Percentiles rank a stretch among this genome's conserved stretches.
These are phyloP conservation scores for Ogataea methylovora DNA, from an alignment of 805 yeast genomes.

Conservation along the genomic window DNA sequence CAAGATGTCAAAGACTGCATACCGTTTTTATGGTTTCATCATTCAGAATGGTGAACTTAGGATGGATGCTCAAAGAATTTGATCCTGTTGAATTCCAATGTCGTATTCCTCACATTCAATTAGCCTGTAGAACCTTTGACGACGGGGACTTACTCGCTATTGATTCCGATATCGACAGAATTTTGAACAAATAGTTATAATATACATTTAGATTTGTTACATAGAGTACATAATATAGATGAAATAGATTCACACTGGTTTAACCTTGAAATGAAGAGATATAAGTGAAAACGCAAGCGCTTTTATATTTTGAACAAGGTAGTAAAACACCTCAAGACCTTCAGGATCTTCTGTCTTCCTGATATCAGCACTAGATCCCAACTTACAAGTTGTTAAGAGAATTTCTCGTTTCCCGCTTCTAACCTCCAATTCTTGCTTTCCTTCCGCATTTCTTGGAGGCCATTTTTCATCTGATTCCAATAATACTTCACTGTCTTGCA, in stretches of 20 bases:
- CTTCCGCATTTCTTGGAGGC: slow-evolving; percentile 33
- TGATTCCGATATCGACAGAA: no score
- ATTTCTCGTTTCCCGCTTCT: slow-evolving; percentile 27
- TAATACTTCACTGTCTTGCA: slow-evolving; percentile 31
- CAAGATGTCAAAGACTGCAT: no score
- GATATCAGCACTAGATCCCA: slow-evolving; percentile 33
- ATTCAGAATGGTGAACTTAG: no score
- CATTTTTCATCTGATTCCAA: slow-evolving; percentile 31
- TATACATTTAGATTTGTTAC: no score
- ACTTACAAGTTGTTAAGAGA: slow-evolving; percentile 28
- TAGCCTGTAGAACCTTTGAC: no score
- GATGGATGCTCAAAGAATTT: no score
- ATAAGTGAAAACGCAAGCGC: slow-evolving; percentile 35
- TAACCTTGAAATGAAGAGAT: slow-evolving; percentile 33
- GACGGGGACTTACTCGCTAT: no score
- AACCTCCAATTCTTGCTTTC: slow-evolving; percentile 34
- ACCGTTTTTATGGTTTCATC: no score
- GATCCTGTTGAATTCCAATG: no score
- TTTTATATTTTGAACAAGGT: slow-evolving; percentile 34
- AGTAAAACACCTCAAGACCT: slow-evolving; percentile 36
- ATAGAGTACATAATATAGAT: background rate
- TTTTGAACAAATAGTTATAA: no score
- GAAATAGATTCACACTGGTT: slow-evolving; percentile 4
- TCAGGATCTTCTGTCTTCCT: slow-evolving; percentile 33
- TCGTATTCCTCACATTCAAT: no score